These are phyloP conservation scores for Calocybe indica DNA, from an alignment of 768 basidiomycete genomes.

Conservation along the genomic window DNA sequence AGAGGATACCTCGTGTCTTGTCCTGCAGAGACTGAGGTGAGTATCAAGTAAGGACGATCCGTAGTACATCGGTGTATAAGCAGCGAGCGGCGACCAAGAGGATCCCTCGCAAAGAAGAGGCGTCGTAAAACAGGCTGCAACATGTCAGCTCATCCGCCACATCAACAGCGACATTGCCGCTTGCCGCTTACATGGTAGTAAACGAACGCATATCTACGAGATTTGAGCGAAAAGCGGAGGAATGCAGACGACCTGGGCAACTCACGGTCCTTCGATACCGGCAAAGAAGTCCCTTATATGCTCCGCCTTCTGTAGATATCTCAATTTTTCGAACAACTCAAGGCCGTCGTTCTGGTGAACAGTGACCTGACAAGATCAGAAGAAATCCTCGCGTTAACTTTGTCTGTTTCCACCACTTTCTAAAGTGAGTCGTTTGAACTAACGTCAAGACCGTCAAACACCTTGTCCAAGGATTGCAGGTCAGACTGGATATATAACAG, in stretches of 20 bases:
- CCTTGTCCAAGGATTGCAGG: conserved; percentile 18
- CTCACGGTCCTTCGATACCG: conserved; percentile 78
- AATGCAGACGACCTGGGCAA: conserved; percentile 5
- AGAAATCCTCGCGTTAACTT: background rate
- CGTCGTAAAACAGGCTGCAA: conserved; percentile 34
- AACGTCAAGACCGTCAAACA: conserved; percentile 81
- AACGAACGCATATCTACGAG: conserved; percentile 70
- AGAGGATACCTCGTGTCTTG: conserved; percentile 37
- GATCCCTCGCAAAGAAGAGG: conserved; percentile 76
- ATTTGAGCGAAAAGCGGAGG: background rate
- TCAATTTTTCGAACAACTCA: conserved; percentile 36
- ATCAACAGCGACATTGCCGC: background rate
- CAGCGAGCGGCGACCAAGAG: conserved; percentile 82
- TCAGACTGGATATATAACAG: background rate
- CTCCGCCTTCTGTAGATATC: conserved; percentile 21
- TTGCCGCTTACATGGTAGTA: conserved; percentile 64
- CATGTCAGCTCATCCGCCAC: background rate
- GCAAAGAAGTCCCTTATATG: conserved; percentile 50
- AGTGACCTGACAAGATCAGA: conserved; percentile 36
- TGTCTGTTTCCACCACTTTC: background rate
- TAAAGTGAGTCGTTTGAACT: conserved; percentile 9
- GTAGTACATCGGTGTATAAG: conserved; percentile 57
- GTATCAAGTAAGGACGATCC: conserved; percentile 44
- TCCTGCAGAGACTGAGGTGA: conserved; percentile 64
- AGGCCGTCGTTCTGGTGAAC: conserved; percentile 69